phyloP scores from a whole-genome alignment of 2,329 filamentous ascomycete species.

The Colletotrichum shisoi region DNA sequence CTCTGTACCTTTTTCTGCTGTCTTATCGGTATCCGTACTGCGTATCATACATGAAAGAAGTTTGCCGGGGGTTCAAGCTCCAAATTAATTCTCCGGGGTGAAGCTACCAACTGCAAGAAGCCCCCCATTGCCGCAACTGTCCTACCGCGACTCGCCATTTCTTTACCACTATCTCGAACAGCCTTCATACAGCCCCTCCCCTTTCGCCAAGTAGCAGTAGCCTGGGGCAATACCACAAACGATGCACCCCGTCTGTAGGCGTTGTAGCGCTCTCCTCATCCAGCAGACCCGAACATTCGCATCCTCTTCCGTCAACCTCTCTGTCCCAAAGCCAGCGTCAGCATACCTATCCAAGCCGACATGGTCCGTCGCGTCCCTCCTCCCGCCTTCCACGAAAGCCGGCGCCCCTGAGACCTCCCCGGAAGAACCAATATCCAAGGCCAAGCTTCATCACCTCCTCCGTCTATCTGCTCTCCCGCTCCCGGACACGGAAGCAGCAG shows the following conservation, averaged over 20 bases:
- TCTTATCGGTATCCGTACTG: background rate
- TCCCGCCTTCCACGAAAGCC: slow-evolving; percentile 55
- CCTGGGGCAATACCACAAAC: background rate
- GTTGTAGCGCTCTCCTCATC: slow-evolving; percentile 23
- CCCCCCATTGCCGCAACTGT: background rate
- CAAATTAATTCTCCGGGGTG: slow-evolving; percentile 20
- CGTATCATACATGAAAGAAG: background rate
- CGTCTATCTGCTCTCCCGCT: slow-evolving; percentile 86
- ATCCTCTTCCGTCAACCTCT: slow-evolving; percentile 26
- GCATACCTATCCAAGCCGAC: slow-evolving; percentile 71
- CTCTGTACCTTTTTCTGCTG: background rate
- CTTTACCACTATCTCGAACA: background rate
- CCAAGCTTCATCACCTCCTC: slow-evolving; percentile 82
- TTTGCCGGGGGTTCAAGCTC: slow-evolving; percentile 28
- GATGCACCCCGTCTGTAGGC: slow-evolving; percentile 28
- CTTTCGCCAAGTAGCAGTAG: background rate
- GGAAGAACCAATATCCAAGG: slow-evolving; percentile 63
- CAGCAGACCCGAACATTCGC: slow-evolving; percentile 30
- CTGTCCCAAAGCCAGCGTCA: slow-evolving; percentile 30
- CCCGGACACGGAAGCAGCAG: slow-evolving; percentile 68
- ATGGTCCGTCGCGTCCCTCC: slow-evolving; percentile 83
- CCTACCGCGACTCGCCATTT: background rate
- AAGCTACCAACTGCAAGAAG: slow-evolving; percentile 20
- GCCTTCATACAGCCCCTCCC: no score
- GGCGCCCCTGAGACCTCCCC: slow-evolving; percentile 43